These are phyloP conservation scores for Trypanosomatidae sp. DNA, from an alignment of 208 protist genomes.

Conservation along the genomic window DNA sequence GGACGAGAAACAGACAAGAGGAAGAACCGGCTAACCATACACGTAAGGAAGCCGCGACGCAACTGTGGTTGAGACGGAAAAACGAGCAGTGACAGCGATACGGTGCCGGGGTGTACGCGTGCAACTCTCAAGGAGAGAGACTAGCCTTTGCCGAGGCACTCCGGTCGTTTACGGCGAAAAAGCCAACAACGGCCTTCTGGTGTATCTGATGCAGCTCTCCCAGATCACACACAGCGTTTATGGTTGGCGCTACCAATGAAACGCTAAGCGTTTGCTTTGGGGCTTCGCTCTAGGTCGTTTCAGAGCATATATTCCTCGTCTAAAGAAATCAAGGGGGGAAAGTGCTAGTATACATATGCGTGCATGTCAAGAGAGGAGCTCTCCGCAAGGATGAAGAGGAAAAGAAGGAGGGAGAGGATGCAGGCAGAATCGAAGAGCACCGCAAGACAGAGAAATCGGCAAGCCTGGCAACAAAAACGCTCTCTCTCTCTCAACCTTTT, in stretches of 20 bases:
- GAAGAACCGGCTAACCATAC: not conserved
- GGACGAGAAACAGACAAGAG: not conserved
- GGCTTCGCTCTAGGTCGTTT: not conserved
- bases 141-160: not conserved
- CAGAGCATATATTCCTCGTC: not conserved
- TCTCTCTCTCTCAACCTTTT: not conserved
- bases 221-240: not conserved
- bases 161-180: no score
- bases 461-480: not conserved
- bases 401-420: not conserved
- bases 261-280: not conserved
- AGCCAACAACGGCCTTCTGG: not conserved
- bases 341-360: constrained; percentile 9
- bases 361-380: not conserved
- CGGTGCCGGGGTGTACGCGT: not conserved
- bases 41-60: not conserved
- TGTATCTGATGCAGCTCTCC: not conserved
- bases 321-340: not conserved
- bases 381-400: not conserved
- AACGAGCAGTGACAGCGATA: not conserved
- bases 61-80: not conserved
- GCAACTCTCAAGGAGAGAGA: not conserved
- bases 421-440: not conserved
- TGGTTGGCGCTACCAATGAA: not conserved
- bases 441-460: not conserved